Conservation (phyloP, 1,284 basidiomycete species). For the Peniophora sp. region DNA sequence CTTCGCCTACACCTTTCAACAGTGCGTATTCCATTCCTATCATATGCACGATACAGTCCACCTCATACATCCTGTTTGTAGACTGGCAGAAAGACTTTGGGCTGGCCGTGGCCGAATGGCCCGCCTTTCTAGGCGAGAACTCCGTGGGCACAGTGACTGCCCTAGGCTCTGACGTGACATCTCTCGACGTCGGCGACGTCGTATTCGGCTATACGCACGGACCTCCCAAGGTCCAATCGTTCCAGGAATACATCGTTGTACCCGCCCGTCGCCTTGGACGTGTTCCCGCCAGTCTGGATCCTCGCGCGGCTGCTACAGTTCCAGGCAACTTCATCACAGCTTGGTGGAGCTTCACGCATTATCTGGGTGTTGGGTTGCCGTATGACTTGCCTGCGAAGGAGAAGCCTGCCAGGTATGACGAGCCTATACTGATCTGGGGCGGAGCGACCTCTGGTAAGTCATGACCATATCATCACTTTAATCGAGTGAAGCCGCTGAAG, state of each 20-base stretch:
- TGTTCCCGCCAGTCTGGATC: constrained; percentile 27
- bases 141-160: constrained; percentile 30
- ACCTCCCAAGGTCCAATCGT: constrained; percentile 24
- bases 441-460: constrained; percentile 31
- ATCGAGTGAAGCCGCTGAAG: background rate
- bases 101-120: background rate
- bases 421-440: constrained; percentile 46
- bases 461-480: background rate
- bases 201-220: constrained; percentile 20
- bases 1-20: constrained; percentile 33
- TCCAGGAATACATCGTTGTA: constrained; percentile 35
- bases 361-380: constrained; percentile 33
- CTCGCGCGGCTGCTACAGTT: constrained; percentile 36
- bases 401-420: constrained; percentile 23
- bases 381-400: constrained; percentile 25
- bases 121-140: constrained; percentile 28
- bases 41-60: constrained; percentile 9
- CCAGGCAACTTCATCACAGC: constrained; percentile 45
- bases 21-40: constrained; percentile 28
- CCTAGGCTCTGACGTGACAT: constrained; percentile 31
- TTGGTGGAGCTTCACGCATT: constrained; percentile 30
- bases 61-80: constrained; percentile 14
- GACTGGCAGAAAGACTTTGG: background rate
- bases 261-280: constrained; percentile 27
- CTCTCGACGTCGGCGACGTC: constrained; percentile 35